Evolutionary conservation across 495 filamentous ascomycete genomes (phyloP), one percentile per base, ranked within the genome.

Genomic region (Penicillium manginii): DNA sequence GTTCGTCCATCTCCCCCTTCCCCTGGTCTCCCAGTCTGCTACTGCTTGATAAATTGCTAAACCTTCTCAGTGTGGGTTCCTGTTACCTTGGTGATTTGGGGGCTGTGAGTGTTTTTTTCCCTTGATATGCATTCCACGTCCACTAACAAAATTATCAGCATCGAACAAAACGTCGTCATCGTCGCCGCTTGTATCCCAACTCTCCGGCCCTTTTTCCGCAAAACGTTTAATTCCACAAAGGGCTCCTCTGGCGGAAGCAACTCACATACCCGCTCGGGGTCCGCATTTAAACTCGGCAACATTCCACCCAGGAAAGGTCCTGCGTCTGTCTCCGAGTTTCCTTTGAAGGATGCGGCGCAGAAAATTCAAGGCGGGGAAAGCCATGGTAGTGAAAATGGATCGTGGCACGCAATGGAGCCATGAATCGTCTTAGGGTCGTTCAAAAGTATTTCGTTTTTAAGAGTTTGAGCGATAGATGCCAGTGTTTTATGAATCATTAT

Each of bases 161-260:
- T 62, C 29, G 66, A 65, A 50, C 48, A 54, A 58, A 68, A 74
- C 29, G 62, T 72, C 17, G 72, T 74, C 54, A 68, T 74, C 43
- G 62, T 74, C 21, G 72, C 72, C 8, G 69, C 72, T 7, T 74
- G 72, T 54, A 66, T 73, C 17, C 72, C 72, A n/a, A 70, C 68
- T 10, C 57, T 74, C 3, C 69, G 61, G 14, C 72, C 72, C 1
- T 63, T 73, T 17, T 64, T 72, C 53, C 65, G 65, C 53, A 59
- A 43, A 32, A 48, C 33, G 23, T 63, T 67, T 33, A 10, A 49
- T 40, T 59, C 47, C 18, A 54, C 22, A 11, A 42, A 19, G 4
- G 40, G 39, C 22, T 50, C 58, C 0, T 65, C 59, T 2, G 32
- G n/a, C 23, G 33, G 32, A n/a, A n/a, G n/a, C 3, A 14, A 46